Evolutionary conservation across 306 rosid genomes (phyloP).

Genomic region (Heteromeles arbutifolia): DNA sequence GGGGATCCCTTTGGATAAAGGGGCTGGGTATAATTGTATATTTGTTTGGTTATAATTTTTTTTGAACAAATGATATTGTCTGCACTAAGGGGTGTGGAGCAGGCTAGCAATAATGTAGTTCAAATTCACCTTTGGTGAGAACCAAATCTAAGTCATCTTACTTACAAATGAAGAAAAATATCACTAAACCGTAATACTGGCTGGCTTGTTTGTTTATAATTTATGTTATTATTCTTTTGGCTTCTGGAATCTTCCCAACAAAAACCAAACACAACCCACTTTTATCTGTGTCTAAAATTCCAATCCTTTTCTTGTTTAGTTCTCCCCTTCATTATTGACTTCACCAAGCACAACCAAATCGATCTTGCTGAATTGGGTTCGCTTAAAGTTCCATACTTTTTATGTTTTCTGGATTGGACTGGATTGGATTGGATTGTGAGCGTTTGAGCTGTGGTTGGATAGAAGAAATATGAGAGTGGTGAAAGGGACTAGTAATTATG

Average conservation of each 20-base stretch:
- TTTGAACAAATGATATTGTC: too few species aligned
- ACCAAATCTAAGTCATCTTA: too few species aligned
- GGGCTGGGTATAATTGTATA: not conserved
- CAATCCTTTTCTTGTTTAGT: not conserved
- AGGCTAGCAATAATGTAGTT: fast-evolving
- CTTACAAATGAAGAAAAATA: too few species aligned
- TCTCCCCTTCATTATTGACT: slow-evolving; percentile 28
- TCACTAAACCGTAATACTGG: fast-evolving
- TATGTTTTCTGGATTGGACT: not conserved
- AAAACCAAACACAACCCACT: slow-evolving; percentile 15
- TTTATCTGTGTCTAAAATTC: not conserved
- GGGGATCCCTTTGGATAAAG: too few species aligned
- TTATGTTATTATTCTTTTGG: not conserved
- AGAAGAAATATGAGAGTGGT: slow-evolving; percentile 66
- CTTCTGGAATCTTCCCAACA: slow-evolving; percentile 2
- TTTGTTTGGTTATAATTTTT: not conserved
- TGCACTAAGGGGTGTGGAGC: fast-evolving
- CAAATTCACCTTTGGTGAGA: too few species aligned
- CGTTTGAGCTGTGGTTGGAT: not conserved
- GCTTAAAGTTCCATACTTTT: not conserved
- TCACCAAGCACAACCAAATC: not conserved
- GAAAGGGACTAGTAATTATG: slow-evolving; percentile 48
- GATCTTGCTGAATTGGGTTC: slow-evolving; percentile 39
- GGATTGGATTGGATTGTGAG: slow-evolving; percentile 17
- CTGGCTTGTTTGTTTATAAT: not conserved